Evolutionary conservation across 75 land plant species (phyloP).

Genomic region (Adiantum capillusveneris): DNA sequence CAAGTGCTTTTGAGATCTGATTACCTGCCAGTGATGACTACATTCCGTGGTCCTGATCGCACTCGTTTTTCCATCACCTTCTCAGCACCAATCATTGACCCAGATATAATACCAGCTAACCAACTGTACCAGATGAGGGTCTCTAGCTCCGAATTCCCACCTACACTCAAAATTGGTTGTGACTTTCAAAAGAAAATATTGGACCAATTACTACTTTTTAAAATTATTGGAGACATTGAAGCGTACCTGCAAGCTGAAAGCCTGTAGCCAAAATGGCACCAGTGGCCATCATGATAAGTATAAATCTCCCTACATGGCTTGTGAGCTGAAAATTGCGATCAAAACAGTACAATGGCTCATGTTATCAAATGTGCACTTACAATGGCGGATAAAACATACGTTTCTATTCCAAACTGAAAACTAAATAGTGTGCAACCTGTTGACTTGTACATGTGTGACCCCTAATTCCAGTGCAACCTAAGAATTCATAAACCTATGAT

Average conservation of each 20-base stretch:
- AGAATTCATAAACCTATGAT: too few relatives aligned
- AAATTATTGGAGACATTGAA: too few relatives aligned
- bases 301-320: constrained; percentile 56
- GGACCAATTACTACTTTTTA: too few relatives aligned
- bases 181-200: constrained; percentile 6
- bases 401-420: background rate
- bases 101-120: constrained; percentile 85
- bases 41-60: constrained; percentile 83
- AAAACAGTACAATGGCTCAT: too few relatives aligned
- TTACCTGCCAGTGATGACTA: constrained; percentile 97
- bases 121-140: constrained; percentile 70
- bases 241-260: constrained; percentile 61
- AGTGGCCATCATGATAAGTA: constrained; percentile 74
- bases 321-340: constrained; percentile 34
- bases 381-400: background rate
- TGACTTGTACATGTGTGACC: too few relatives aligned
- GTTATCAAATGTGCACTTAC: background rate
- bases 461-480: too few relatives aligned
- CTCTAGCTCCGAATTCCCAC: constrained; percentile 70
- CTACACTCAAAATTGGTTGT: too few relatives aligned
- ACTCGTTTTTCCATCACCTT: constrained; percentile 75
- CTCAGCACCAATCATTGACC: constrained; percentile 87
- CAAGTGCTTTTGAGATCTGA: too few relatives aligned
- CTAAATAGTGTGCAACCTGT: too few relatives aligned
- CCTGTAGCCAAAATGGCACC: constrained; percentile 82